Evolutionary conservation across 768 basidiomycete genomes (phyloP).

Genomic region (Melanogaster broomeanus): DNA sequence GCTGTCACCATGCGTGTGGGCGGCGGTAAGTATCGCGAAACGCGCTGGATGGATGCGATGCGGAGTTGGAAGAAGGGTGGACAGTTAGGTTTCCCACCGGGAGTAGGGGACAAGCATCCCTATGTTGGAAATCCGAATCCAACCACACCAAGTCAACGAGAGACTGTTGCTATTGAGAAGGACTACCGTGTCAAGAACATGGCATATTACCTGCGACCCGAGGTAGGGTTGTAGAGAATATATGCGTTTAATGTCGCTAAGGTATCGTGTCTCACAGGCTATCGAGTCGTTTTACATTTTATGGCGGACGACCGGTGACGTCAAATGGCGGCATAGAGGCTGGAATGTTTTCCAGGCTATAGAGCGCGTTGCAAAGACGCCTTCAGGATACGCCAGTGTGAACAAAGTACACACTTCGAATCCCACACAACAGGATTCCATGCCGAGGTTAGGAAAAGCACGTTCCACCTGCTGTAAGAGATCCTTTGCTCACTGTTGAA

Average conservation of each 20-base stretch:
- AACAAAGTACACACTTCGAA: constrained; percentile 45
- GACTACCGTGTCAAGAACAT: constrained; percentile 55
- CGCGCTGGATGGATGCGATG: constrained; percentile 35
- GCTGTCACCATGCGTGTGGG: constrained; percentile 37
- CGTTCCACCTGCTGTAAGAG: constrained; percentile 10
- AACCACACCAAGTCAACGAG: constrained; percentile 15
- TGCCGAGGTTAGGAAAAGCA: constrained; percentile 67
- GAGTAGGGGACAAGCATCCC: constrained; percentile 42
- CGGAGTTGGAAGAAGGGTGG: constrained; percentile 51
- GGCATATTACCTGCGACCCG: constrained; percentile 66
- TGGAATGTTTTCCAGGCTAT: constrained; percentile 73
- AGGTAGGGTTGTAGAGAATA: constrained; percentile 50
- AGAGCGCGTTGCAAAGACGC: constrained; percentile 56
- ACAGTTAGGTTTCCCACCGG: constrained; percentile 50
- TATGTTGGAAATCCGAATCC: constrained; percentile 28
- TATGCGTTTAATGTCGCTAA: not conserved
- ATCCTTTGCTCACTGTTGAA: not conserved
- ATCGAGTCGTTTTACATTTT: constrained; percentile 72
- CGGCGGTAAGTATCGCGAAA: constrained; percentile 20
- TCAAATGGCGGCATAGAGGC: constrained; percentile 68
- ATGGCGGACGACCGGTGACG: constrained; percentile 69
- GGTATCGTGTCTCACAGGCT: constrained; percentile 44
- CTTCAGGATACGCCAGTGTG: constrained; percentile 63
- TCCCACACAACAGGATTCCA: constrained; percentile 49
- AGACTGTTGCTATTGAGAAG: constrained; percentile 31